Evolutionary conservation across 2,329 filamentous ascomycete species (phyloP).

Genomic region (Pyricularia sp.): DNA sequence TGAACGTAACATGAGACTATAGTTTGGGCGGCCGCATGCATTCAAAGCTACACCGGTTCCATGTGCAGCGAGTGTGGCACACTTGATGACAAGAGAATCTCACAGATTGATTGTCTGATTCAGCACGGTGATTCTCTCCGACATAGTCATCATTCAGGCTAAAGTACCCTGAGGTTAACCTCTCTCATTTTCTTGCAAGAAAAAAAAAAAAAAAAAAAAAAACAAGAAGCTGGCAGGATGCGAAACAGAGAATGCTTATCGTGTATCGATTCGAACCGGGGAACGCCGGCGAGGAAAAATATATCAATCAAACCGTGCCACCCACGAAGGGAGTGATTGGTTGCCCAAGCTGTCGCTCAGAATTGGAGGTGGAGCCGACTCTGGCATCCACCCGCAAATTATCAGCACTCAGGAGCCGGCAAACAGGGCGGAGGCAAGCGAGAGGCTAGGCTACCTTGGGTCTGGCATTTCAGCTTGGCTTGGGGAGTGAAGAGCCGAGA

Average conservation of each 20-base stretch:
- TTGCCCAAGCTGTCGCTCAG: not conserved
- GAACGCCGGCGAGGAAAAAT: too few relatives aligned
- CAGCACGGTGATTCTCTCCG: not conserved
- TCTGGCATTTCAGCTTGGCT: not conserved
- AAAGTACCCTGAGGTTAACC: not conserved
- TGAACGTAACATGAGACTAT: not conserved
- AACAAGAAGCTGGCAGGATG: not conserved
- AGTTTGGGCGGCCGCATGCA: not conserved
- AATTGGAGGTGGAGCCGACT: not conserved
- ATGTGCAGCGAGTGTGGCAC: not conserved
- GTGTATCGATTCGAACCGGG: too few relatives aligned
- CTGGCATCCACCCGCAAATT: not conserved
- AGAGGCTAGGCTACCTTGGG: not conserved
- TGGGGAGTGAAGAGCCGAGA: not conserved
- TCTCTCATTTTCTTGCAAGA: not conserved
- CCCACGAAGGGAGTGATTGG: not conserved
- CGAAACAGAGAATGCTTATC: not conserved
- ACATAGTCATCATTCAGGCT: not conserved
- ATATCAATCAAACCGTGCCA: not conserved
- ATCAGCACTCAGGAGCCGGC: not conserved
- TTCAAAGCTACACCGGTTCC: not conserved
- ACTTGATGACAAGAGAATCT: not conserved
- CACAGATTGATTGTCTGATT: not conserved
- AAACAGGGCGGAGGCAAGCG: not conserved
- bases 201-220: not conserved